phyloP scores from a whole-genome alignment of 805 yeast genomes.

The Saturnispora sanitii region DNA sequence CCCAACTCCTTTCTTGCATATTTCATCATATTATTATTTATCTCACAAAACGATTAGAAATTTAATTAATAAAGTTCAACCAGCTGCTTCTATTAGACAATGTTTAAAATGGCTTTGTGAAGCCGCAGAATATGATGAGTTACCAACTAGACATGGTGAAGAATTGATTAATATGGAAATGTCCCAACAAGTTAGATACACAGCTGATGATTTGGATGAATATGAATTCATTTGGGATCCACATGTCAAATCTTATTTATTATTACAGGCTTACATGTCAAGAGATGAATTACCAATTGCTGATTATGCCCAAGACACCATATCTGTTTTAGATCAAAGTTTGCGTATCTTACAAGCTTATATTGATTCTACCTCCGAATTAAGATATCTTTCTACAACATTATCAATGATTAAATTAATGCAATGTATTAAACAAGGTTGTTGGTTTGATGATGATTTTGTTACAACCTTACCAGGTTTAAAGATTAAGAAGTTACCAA shows the following conservation, averaged over 20 bases:
- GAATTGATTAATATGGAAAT: constrained; percentile 78
- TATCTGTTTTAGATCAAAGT: constrained; percentile 87
- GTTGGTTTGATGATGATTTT: constrained; percentile 77
- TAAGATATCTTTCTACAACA: constrained; percentile 60
- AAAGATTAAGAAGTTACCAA: constrained; percentile 15
- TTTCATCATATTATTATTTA: constrained; percentile 85
- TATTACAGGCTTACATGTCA: constrained; percentile 64
- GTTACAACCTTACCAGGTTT: constrained; percentile 46
- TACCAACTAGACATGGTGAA: constrained; percentile 89
- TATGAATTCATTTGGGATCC: constrained; percentile 75
- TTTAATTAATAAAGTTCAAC: constrained; percentile 43
- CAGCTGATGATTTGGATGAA: constrained; percentile 45
- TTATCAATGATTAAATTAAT: constrained; percentile 54
- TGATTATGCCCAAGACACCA: constrained; percentile 89
- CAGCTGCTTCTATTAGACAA: constrained; percentile 42
- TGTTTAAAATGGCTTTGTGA: constrained; percentile 53
- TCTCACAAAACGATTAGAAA: constrained; percentile 82
- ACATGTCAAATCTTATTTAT: constrained; percentile 65
- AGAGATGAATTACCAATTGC: constrained; percentile 81
- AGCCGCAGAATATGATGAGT: constrained; percentile 71
- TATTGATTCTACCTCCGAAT: constrained; percentile 80
- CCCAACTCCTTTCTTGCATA: constrained; percentile 75
- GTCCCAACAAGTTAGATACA: constrained; percentile 62
- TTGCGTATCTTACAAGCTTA: constrained; percentile 89
- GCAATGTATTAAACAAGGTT: constrained; percentile 83